Evolutionary conservation across 768 basidiomycete genomes (phyloP).

Genomic region (Psilocybe azurescens): DNA sequence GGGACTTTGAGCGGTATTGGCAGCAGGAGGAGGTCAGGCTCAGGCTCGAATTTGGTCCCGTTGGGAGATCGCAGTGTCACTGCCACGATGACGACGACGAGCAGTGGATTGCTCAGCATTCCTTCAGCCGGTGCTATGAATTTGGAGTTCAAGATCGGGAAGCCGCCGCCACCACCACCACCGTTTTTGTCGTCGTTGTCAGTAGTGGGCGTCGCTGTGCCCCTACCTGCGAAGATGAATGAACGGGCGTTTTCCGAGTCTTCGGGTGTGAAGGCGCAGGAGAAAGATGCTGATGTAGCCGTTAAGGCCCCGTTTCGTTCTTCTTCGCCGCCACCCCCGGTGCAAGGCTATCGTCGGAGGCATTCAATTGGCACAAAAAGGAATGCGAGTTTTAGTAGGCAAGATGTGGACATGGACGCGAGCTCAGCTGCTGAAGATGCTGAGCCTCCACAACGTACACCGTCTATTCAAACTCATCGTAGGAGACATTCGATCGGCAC

Average conservation of each 20-base stretch:
- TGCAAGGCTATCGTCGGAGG: not conserved
- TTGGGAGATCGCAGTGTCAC: slow-evolving; percentile 23
- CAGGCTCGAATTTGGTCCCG: slow-evolving; percentile 20
- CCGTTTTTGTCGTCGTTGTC: not conserved
- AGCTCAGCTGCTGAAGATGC: no score
- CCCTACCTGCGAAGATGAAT: not conserved
- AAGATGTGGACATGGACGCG: no score
- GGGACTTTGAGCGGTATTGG: slow-evolving; percentile 10
- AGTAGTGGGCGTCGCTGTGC: no score
- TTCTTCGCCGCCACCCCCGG: not conserved
- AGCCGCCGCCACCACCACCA: slow-evolving; percentile 1
- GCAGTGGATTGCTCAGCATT: slow-evolving; percentile 21
- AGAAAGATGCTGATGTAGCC: not conserved
- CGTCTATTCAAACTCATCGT: no score
- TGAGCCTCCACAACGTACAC: no score
- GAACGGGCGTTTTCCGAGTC: not conserved
- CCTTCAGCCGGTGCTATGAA: slow-evolving; percentile 17
- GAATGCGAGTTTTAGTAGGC: no score
- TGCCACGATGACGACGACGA: slow-evolving; percentile 16
- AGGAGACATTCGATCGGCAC: no score
- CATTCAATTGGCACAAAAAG: no score
- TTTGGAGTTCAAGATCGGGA: slow-evolving; percentile 9
- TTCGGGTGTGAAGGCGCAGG: not conserved
- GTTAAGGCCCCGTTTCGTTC: not conserved
- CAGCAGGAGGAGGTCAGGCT: slow-evolving; percentile 28